These are phyloP conservation scores for Chaetomium strumarium DNA, from an alignment of 2,329 filamentous ascomycete species.

Conservation along the genomic window DNA sequence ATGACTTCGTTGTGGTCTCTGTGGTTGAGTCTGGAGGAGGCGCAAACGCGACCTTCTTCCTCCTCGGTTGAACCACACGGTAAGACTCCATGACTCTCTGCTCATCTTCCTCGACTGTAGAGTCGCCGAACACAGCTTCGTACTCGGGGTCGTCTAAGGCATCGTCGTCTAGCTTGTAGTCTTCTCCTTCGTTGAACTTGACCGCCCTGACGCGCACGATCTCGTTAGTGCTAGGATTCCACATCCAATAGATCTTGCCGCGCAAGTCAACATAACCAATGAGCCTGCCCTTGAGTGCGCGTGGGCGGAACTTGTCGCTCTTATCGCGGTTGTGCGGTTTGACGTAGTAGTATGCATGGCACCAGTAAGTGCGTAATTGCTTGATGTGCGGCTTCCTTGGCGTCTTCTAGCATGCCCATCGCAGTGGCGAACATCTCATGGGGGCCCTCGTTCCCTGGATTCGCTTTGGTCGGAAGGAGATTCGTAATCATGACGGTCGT, in stretches of 20 bases:
- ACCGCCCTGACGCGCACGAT: background rate
- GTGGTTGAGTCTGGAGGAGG: no score
- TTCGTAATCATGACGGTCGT: background rate
- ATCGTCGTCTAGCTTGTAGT: background rate
- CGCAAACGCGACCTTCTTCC: no score
- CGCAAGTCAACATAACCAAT: background rate
- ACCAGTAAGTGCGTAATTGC: slow-evolving; percentile 3
- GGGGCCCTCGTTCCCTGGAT: background rate
- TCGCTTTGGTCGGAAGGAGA: background rate
- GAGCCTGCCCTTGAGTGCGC: background rate
- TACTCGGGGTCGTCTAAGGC: background rate
- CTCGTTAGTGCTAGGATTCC: background rate
- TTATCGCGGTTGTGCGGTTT: background rate
- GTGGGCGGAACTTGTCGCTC: background rate
- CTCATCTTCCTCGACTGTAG: background rate
- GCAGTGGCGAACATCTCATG: background rate
- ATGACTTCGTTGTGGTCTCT: no score
- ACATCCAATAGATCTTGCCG: background rate
- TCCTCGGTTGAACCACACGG: no score
- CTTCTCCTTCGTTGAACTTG: background rate
- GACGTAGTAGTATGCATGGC: slow-evolving; percentile 1
- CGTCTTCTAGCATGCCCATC: background rate
- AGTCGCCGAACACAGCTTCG: background rate
- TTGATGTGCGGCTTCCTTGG: background rate
- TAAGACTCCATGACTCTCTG: no score